A percentile compares a stretch with the other conserved stretches of the same genome.
Conservation (phyloP, 306 rosid genomes). For the Spatholobus suberectus region DNA sequence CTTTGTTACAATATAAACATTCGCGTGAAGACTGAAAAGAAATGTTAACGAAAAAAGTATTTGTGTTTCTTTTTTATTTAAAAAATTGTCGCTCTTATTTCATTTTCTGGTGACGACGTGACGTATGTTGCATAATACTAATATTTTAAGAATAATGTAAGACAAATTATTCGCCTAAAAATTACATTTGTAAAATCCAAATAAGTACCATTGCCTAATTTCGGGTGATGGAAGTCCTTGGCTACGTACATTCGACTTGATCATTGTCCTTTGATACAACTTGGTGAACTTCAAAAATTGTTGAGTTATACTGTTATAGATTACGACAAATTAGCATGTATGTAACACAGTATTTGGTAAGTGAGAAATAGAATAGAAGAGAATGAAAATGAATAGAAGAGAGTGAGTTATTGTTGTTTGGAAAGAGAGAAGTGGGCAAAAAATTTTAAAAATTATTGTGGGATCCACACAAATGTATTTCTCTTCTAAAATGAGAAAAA, state of each 20-base stretch:
- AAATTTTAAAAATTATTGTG: too few relatives aligned
- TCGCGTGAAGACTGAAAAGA: background rate
- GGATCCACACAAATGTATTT: too few relatives aligned
- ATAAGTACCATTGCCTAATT: background rate
- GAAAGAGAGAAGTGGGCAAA: too few relatives aligned
- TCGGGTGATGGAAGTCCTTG: background rate
- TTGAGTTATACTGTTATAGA: background rate
- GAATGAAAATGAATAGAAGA: too few relatives aligned
- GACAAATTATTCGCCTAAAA: background rate
- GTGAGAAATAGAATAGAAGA: too few relatives aligned
- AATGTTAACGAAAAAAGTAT: background rate
- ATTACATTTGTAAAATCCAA: background rate
- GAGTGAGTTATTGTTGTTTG: too few relatives aligned
- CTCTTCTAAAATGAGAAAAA: too few relatives aligned
- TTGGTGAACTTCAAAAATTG: background rate
- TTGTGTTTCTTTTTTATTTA: background rate
- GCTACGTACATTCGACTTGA: background rate
- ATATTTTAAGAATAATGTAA: background rate
- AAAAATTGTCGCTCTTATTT: background rate
- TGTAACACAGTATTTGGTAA: too few relatives aligned
- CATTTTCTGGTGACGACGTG: too few relatives aligned
- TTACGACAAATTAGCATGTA: background rate
- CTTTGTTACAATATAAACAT: background rate
- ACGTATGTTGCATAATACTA: background rate
- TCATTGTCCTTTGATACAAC: background rate